Evolutionary conservation across 345 rosid species (phyloP), one percentile per base, ranked within the genome.

Genomic region (Eucalyptus paniculata): DNA sequence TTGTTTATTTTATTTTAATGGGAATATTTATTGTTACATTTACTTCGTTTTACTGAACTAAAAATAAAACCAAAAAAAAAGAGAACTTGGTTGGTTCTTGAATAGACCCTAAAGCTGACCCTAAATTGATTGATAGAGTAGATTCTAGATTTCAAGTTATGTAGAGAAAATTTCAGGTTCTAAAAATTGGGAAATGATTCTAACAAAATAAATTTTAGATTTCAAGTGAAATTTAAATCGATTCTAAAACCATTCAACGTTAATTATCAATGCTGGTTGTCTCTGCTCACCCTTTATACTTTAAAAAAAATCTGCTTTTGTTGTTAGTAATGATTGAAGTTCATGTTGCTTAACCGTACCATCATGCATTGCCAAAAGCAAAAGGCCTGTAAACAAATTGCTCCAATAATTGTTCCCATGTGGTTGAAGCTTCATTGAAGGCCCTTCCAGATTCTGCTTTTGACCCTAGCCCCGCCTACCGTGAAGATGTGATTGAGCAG

Each of bases 251-350:
- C 13, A 5, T 10, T 56, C 6, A 56, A 23, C 12, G 1, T 23
- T 56, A 56, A 28, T 28, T 60, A 23, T 11, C 83, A 12, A 21
- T 0, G 2, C 2, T 6, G 3, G 28, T 37, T 0, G 14, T 37
- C 45, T 12, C 28, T 37, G 1, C 47, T 44, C 45, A 21, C 45
- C 14, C 47, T 10, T 37, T 72, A 34, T 72, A 34, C 23, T 37
- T 37, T 3, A 37, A 21, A 37, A 34, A 2, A 77, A 37, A 37
- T 23, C 2, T 72, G 4, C 81, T 69, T 69, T 19, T 37, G 12
- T 77, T 77, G 28, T 37, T 11, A 77, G 83, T 11, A 37, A 77
- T 77, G 83, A 77, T 77, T 37, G 83, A 40, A 77, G 47, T 37
- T 40, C 83, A 77, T 6, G 83, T 40, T 77, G 26, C 83, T 77